Evolutionary conservation across 2,329 filamentous ascomycete genomes (phyloP), one percentile per base, ranked within the genome.

Genomic region (Nothopassalora personata): DNA sequence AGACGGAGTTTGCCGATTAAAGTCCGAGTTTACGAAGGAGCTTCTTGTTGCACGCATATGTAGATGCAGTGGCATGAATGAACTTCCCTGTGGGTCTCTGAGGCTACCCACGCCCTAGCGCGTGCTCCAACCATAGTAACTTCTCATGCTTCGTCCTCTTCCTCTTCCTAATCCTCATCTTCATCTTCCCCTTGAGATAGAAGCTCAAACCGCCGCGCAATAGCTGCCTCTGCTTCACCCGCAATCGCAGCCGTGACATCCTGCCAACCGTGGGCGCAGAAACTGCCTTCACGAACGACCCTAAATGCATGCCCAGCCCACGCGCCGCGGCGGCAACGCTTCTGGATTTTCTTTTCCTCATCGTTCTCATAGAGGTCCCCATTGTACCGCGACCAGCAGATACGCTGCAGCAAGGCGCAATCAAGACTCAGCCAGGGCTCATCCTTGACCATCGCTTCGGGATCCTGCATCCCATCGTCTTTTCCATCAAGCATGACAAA

Each of bases 231-330:
- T 7, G 33, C 51, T 27, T 34, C 31, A 4, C 43, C 31, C 18
- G 13, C 18, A 4, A 54, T n/a, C 8, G n/a, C n/a, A 5, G 5
- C 28, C 9, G 18, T 27, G 9, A 28, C 23, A 46, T 54, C 52
- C 1, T 34, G 4, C 51, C 45, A 54, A 2, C 13, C 57, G 2
- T 47, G 19, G 1, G 15, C 18, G 9, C 6, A 11, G 18, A 28
- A 13, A 1, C 30, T 5, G 5, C 8, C 46, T 13, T 49, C 52
- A 23, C 53, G 46, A 6, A 56, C 47, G 9, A 61, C 49, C n/a
- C 58, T 52, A 36, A 61, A 61, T 46, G 33, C 31, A 36, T 60
- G 59, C 9, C 59, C 59, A 33, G 55, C 50, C 59, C 59, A 60
- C 33, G 23, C n/a, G 5, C 59, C 59, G 4, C 33, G 30, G 15